These are phyloP conservation scores for Aspergillus haitiensis DNA, from an alignment of 495 filamentous ascomycete genomes.

Conservation along the genomic window DNA sequence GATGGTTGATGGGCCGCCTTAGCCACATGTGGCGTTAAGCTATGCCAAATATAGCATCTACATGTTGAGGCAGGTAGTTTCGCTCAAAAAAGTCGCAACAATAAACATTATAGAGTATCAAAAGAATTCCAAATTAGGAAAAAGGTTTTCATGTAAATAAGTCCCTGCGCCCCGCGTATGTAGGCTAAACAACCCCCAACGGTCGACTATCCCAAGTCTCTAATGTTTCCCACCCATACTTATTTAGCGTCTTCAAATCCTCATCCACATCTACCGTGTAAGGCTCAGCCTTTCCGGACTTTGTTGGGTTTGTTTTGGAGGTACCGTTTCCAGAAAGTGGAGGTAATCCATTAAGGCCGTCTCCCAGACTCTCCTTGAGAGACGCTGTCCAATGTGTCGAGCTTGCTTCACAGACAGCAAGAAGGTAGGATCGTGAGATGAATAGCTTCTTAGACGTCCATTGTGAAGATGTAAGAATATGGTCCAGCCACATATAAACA, in stretches of 20 bases:
- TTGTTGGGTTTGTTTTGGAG: too few species aligned
- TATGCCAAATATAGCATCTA: background rate
- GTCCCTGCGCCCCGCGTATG: background rate
- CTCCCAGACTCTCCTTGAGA: slow-evolving; percentile 25
- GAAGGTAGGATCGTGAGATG: slow-evolving; percentile 38
- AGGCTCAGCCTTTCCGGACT: background rate
- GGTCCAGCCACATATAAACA: slow-evolving; percentile 43
- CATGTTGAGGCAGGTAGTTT: background rate
- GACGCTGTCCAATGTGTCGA: slow-evolving; percentile 36
- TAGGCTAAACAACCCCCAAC: slow-evolving; percentile 31
- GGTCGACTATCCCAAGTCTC: slow-evolving; percentile 41
- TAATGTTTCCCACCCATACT: slow-evolving; percentile 36
- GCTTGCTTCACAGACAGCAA: slow-evolving; percentile 33
- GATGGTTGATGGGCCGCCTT: background rate
- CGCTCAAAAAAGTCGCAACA: background rate
- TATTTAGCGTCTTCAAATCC: slow-evolving; percentile 28
- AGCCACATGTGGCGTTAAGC: slow-evolving; percentile 12
- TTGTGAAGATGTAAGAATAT: slow-evolving; percentile 37
- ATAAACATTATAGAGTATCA: background rate
- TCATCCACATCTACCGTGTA: slow-evolving; percentile 10
- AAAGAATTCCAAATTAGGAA: background rate
- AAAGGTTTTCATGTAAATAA: background rate
- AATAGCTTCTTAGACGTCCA: slow-evolving; percentile 33
- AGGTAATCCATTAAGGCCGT: slow-evolving; percentile 4
- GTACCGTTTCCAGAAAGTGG: background rate